A percentile compares a stretch with the other conserved stretches of the same genome.
Evolutionary conservation across 2,329 filamentous ascomycete species (phyloP).

Genomic region (Alternaria triticina): DNA sequence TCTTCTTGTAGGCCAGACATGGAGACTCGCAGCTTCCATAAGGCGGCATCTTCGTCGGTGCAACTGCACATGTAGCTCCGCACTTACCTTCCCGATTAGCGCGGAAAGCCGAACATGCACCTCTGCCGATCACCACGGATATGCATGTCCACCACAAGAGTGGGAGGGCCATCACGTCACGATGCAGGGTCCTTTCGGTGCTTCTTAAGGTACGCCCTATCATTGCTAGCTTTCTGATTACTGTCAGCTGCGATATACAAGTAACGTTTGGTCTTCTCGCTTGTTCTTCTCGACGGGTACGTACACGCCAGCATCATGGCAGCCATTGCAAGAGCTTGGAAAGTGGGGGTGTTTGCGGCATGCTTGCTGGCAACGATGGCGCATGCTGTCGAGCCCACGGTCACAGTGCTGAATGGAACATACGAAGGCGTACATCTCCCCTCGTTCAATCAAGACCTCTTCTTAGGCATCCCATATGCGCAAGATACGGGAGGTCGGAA

Average conservation of each 20-base stretch:
- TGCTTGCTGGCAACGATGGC: constrained; percentile 19
- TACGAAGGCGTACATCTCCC: constrained; percentile 44
- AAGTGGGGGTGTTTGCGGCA: constrained; percentile 15
- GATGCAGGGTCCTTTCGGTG: constrained; percentile 2
- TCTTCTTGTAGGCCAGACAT: neutral
- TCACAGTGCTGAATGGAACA: constrained; percentile 42
- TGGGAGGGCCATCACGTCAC: constrained; percentile 13
- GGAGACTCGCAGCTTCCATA: neutral
- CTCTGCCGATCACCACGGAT: constrained; percentile 8
- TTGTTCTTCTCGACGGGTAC: neutral
- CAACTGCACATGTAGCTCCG: constrained; percentile 1
- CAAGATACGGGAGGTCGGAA: constrained; percentile 60
- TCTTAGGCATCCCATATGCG: constrained; percentile 63
- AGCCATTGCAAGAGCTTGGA: constrained; percentile 25
- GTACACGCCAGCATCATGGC: constrained; percentile 14
- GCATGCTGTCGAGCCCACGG: constrained; percentile 29
- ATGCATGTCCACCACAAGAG: constrained; percentile 1
- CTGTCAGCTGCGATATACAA: constrained; percentile 21
- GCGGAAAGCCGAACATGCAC: constrained; percentile 3
- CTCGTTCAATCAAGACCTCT: constrained; percentile 53
- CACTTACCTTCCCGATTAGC: constrained; percentile 15
- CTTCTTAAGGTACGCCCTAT: neutral
- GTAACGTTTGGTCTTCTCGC: neutral
- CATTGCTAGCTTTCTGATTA: neutral
- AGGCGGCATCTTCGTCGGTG: neutral